These are phyloP conservation scores for Russula abietina DNA, from an alignment of 768 basidiomycete genomes.

Conservation along the genomic window DNA sequence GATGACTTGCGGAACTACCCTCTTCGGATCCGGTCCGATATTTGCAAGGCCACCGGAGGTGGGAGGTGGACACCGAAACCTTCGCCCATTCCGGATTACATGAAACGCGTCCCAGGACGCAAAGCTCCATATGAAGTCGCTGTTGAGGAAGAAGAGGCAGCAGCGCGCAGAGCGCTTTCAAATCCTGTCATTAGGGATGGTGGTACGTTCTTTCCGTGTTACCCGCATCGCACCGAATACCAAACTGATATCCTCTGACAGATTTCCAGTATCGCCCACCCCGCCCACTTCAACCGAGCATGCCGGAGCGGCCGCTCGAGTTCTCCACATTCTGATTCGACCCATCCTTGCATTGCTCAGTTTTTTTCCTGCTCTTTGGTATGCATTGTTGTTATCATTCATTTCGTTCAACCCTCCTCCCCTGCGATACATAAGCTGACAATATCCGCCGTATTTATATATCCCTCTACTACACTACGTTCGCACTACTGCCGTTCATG, in stretches of 20 bases:
- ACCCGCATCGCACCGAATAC: neutral
- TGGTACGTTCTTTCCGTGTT: slow-evolving; percentile 23
- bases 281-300: slow-evolving; percentile 42
- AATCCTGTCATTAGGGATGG: slow-evolving; percentile 67
- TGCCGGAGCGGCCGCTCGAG: slow-evolving; percentile 42
- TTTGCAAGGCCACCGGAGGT: slow-evolving; percentile 75
- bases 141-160: slow-evolving; percentile 60
- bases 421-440: slow-evolving; percentile 10
- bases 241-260: slow-evolving; percentile 23
- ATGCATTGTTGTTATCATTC: slow-evolving; percentile 15
- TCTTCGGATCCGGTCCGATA: slow-evolving; percentile 53
- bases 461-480: neutral
- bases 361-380: slow-evolving; percentile 1
- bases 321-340: slow-evolving; percentile 56
- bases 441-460: slow-evolving; percentile 11
- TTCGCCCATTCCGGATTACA: slow-evolving; percentile 37
- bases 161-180: slow-evolving; percentile 40
- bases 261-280: slow-evolving; percentile 65
- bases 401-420: neutral
- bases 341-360: neutral
- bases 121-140: slow-evolving; percentile 65
- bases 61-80: slow-evolving; percentile 72
- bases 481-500: slow-evolving; percentile 11
- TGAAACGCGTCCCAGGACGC: slow-evolving; percentile 55
- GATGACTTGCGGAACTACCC: slow-evolving; percentile 75